A percentile compares a stretch with the other conserved stretches of the same genome.
Conservation (phyloP, 2,329 filamentous ascomycete species). For the Diplodia mutila region DNA sequence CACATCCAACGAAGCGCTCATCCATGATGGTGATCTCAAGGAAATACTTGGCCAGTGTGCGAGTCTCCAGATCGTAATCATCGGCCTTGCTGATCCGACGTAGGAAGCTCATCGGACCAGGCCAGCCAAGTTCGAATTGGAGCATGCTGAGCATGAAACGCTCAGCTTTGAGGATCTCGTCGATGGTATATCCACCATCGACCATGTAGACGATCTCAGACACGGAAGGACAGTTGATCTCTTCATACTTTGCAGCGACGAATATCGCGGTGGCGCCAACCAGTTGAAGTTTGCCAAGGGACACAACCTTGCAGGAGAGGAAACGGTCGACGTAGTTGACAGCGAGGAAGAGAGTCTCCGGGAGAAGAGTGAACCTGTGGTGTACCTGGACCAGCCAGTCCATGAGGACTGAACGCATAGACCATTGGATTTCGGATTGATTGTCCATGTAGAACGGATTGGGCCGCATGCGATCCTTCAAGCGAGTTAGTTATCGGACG, state of each 20-base stretch:
- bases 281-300: conserved; percentile 90
- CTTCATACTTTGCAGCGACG: conserved; percentile 96
- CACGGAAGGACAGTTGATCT: conserved; percentile 96
- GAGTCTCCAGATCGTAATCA: conserved; percentile 93
- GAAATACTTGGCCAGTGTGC: conserved; percentile 97
- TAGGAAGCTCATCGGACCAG: conserved; percentile 98
- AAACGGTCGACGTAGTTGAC: conserved; percentile 99
- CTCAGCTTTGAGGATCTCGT: conserved; percentile 96
- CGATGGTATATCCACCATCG: conserved; percentile 82
- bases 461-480: conserved; percentile 75
- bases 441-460: conserved; percentile 95
- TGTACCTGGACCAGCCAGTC: conserved; percentile 99
- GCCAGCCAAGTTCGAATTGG: conserved; percentile 93
- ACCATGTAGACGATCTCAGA: conserved; percentile 99
- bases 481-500: neutral
- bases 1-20: conserved; percentile 90
- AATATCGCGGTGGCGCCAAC: conserved; percentile 96
- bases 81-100: conserved; percentile 97
- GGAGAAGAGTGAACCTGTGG: conserved; percentile 83
- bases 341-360: conserved; percentile 91
- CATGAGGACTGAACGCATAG: conserved; percentile 95
- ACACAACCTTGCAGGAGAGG: conserved; percentile 91
- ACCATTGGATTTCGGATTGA: conserved; percentile 98
- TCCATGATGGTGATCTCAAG: conserved; percentile 97
- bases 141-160: conserved; percentile 98